Evolutionary conservation across 768 basidiomycete species (phyloP).

Genomic region (Hygrophoropsis aurantiaca): DNA sequence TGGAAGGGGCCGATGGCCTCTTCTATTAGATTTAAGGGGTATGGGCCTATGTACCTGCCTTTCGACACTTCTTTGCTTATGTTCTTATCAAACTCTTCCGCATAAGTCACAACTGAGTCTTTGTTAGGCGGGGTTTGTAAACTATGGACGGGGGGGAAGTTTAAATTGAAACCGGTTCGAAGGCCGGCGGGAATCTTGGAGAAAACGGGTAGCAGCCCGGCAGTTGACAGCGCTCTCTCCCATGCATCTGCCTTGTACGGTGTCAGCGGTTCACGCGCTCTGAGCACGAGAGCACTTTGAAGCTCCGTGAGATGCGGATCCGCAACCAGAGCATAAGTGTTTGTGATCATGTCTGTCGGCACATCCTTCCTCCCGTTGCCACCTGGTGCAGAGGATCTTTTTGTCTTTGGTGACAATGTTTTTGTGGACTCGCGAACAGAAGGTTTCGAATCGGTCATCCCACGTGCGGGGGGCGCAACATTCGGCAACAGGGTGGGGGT

Average conservation of each 20-base stretch:
- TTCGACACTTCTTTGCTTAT: background rate
- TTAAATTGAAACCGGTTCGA: conserved; percentile 1
- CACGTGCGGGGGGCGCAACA: conserved; percentile 1
- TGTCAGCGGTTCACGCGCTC: background rate
- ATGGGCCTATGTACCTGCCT: conserved; percentile 13
- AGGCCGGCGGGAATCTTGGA: background rate
- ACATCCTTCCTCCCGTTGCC: conserved; percentile 5
- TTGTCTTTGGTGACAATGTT: conserved; percentile 16
- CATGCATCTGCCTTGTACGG: conserved; percentile 6
- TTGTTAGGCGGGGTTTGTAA: conserved; percentile 11
- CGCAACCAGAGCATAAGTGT: conserved; percentile 13
- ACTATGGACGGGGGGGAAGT: conserved; percentile 2
- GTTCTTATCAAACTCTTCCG: background rate
- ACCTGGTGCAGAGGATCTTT: conserved; percentile 2
- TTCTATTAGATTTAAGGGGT: conserved; percentile 1
- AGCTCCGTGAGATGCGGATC: conserved; percentile 3
- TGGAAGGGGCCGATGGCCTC: conserved; percentile 16
- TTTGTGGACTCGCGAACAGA: background rate
- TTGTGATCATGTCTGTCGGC: background rate
- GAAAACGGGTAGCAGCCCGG: background rate
- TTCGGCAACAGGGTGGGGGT: background rate
- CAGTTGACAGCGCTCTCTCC: background rate
- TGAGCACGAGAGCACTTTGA: conserved; percentile 7
- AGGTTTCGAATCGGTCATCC: background rate
- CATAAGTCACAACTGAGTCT: conserved; percentile 1